phyloP scores from a whole-genome alignment of 129 eudicot genomes.

The carrot (Daucus carota) region DNA sequence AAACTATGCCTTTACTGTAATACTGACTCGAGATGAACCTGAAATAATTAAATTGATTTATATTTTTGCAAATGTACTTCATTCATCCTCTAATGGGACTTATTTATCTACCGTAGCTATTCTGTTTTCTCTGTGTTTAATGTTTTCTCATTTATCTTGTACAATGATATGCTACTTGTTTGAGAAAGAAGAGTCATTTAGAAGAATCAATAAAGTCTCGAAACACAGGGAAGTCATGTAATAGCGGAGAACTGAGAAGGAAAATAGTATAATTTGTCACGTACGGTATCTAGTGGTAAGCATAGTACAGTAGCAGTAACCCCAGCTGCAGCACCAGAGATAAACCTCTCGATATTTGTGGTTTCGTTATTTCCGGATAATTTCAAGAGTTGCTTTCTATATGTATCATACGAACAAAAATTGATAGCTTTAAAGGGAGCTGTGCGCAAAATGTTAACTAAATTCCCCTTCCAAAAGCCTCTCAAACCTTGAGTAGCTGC shows the following conservation, averaged over 20 bases:
- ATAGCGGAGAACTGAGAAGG: neutral
- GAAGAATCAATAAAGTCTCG: no score
- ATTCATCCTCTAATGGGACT: neutral
- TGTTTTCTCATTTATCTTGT: neutral
- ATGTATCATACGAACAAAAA: constrained; percentile 87
- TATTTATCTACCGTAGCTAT: neutral
- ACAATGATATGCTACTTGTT: neutral
- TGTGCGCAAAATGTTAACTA: constrained; percentile 88
- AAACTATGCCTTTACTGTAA: neutral
- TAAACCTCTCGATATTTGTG: constrained; percentile 71
- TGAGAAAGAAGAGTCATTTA: neutral
- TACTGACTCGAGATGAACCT: neutral
- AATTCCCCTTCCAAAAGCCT: constrained; percentile 98
- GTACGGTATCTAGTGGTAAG: constrained; percentile 95
- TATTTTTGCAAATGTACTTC: neutral
- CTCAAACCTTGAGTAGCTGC: constrained; percentile 73
- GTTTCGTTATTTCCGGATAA: constrained; percentile 70
- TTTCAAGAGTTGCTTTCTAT: constrained; percentile 64
- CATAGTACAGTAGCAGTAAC: constrained; percentile 92
- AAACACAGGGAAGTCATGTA: neutral
- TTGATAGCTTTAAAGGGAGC: constrained; percentile 98
- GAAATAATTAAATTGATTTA: neutral
- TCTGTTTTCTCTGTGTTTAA: neutral
- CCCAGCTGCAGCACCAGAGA: constrained; percentile 98
- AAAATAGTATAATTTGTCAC: constrained; percentile 11